phyloP scores from a whole-genome alignment of 225 moss, liverwort and hornwort genomes.

The Pseudisothecium myosuroides region DNA sequence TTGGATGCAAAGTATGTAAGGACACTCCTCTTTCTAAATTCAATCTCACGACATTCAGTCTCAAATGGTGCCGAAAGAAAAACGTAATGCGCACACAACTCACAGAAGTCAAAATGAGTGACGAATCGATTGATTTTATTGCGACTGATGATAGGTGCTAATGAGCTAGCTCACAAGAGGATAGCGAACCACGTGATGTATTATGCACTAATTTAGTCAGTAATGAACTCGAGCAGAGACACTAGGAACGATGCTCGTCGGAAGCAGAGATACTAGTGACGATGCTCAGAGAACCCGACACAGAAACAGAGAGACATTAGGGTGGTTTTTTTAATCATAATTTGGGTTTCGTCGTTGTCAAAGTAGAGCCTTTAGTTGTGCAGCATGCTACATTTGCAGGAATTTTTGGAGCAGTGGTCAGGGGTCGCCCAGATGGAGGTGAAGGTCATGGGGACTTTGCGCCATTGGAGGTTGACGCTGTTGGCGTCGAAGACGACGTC shows the following conservation, averaged over 20 bases:
- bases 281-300: background rate
- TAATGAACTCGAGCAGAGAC: background rate
- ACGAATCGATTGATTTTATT: background rate
- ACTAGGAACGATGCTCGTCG: background rate
- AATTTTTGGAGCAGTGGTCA: background rate
- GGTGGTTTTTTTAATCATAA: background rate
- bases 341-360: background rate
- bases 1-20: background rate
- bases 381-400: constrained; percentile 24
- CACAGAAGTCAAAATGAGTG: background rate
- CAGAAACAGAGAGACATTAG: background rate
- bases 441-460: constrained; percentile 40
- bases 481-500: constrained; percentile 20
- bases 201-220: background rate
- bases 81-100: background rate
- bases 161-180: background rate
- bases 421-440: constrained; percentile 56
- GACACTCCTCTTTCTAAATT: background rate
- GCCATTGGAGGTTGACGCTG: constrained; percentile 39
- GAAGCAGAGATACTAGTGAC: background rate
- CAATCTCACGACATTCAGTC: too few species aligned
- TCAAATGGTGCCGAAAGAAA: background rate
- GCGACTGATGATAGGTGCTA: background rate
- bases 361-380: background rate
- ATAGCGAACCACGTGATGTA: background rate